A percentile compares a stretch with the other conserved stretches of the same genome.
These are phyloP conservation scores for Cadophora malorum DNA, from an alignment of 2,329 filamentous ascomycete species.

Conservation along the genomic window DNA sequence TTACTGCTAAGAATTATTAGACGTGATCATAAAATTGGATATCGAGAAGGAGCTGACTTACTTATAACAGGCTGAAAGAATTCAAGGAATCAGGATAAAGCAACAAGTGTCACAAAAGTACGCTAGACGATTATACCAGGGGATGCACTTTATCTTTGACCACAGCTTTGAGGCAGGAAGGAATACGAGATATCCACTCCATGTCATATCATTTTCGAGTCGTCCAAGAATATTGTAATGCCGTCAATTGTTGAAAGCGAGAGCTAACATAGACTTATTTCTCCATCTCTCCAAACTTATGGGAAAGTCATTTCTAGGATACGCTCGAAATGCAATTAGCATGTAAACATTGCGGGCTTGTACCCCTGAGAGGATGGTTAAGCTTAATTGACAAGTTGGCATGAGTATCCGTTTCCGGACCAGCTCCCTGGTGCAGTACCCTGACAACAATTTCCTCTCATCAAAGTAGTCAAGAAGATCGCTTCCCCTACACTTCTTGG, in stretches of 20 bases:
- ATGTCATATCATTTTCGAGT: background rate
- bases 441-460: background rate
- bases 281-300: no score
- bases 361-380: slow-evolving; percentile 17
- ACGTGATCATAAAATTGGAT: no score
- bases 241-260: background rate
- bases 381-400: slow-evolving; percentile 22
- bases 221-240: background rate
- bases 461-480: background rate
- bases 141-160: background rate
- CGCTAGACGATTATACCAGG: no score
- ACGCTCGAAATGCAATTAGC: background rate
- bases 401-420: background rate
- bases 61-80: no score
- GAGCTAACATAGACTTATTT: no score
- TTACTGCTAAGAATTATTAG: no score
- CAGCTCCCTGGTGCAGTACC: background rate
- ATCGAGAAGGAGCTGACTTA: no score
- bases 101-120: no score
- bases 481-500: background rate
- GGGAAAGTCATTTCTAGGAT: background rate
- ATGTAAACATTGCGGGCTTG: background rate
- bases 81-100: no score
- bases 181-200: slow-evolving; percentile 8
- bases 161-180: background rate